These are phyloP conservation scores for Herpetospermum pedunculosum DNA, from an alignment of 306 rosid species.

Conservation along the genomic window DNA sequence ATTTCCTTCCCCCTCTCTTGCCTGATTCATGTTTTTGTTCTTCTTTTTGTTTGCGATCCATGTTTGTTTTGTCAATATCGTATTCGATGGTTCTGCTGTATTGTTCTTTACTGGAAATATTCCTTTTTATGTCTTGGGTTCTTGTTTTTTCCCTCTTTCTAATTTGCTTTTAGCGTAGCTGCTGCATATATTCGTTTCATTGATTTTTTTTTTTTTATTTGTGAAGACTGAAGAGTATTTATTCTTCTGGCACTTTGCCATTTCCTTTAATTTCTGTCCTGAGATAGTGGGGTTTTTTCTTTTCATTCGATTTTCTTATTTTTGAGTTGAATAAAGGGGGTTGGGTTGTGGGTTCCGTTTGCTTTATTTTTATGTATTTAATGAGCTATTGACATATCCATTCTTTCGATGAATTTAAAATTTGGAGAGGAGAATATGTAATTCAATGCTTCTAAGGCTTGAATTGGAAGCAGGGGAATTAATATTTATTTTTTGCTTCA, in stretches of 20 bases:
- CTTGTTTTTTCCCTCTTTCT: neutral
- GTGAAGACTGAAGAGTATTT: neutral
- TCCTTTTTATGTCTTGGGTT: neutral
- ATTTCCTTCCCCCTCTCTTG: neutral
- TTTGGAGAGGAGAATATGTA: slow-evolving; percentile 2
- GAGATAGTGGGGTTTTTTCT: neutral
- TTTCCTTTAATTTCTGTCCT: slow-evolving; percentile 10
- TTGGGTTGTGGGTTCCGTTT: slow-evolving; percentile 1
- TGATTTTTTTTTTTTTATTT: neutral
- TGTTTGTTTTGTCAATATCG: neutral
- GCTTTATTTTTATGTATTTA: slow-evolving; percentile 4
- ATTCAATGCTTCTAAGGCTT: neutral
- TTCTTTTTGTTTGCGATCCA: neutral
- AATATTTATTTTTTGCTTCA: neutral
- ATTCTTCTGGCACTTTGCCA: slow-evolving; percentile 5
- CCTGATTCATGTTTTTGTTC: neutral
- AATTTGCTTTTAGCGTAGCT: neutral
- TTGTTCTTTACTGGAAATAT: slow-evolving; percentile 11
- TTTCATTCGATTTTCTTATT: neutral
- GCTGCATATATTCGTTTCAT: slow-evolving; percentile 2
- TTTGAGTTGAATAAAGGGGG: neutral
- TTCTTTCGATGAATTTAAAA: neutral
- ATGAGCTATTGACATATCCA: neutral
- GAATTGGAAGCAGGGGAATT: slow-evolving; percentile 2
- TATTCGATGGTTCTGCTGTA: neutral